A percentile compares a stretch with the other conserved stretches of the same genome.
Conservation (phyloP, 108 stramenopile species). For the Cyclotella kingstonii region DNA sequence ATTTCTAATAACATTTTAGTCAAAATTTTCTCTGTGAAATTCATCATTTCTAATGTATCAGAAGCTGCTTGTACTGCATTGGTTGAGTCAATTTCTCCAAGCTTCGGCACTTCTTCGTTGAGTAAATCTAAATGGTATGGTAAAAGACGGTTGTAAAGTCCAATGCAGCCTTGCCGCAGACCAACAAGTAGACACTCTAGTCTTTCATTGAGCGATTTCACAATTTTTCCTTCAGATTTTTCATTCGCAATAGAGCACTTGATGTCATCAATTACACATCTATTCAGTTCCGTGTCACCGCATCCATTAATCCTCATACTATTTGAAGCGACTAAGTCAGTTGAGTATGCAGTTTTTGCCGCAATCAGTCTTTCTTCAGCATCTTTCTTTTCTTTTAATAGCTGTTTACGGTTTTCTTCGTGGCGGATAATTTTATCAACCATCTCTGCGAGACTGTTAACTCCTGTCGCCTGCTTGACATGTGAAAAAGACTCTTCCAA, state of each 20-base stretch:
- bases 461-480: constrained; percentile 68
- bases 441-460: constrained; percentile 66
- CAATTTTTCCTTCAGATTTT: constrained; percentile 52
- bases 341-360: constrained; percentile 47
- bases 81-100: constrained; percentile 46
- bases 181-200: constrained; percentile 61
- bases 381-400: constrained; percentile 58
- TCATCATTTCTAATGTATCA: constrained; percentile 54
- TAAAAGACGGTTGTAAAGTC: constrained; percentile 63
- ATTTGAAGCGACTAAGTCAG: constrained; percentile 42
- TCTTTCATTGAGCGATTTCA: constrained; percentile 58
- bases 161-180: constrained; percentile 63
- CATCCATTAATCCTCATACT: constrained; percentile 51
- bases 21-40: constrained; percentile 42
- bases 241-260: constrained; percentile 41
- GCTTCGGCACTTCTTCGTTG: constrained; percentile 44
- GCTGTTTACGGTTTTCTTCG: constrained; percentile 38
- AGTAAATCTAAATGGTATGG: constrained; percentile 54
- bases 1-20: constrained; percentile 47
- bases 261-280: constrained; percentile 53
- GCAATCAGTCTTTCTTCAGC: constrained; percentile 52
- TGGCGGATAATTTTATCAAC: constrained; percentile 56
- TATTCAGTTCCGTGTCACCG: constrained; percentile 59
- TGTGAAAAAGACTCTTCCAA: constrained; percentile 54
- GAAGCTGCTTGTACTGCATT: constrained; percentile 45